Base-by-base conservation (phyloP, 768 basidiomycete genomes). In the Boletus rubropictus region DNA sequence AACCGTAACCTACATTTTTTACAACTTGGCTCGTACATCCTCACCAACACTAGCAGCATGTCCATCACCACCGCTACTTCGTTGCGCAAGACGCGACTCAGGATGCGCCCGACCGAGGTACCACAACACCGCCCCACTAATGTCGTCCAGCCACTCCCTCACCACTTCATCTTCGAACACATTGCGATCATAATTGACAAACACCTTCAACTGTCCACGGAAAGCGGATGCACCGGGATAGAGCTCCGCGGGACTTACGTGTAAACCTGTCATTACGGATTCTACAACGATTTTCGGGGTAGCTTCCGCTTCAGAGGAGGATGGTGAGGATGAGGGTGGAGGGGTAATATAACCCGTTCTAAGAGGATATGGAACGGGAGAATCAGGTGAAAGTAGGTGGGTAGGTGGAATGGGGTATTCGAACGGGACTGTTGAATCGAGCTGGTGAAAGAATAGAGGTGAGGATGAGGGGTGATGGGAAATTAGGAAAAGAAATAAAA, bases 131-230 rank as follows among this genome's bases (percentile, higher is more conserved):
- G 69, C 73, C 9, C 46, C 54, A 29, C 52, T 63, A 4, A 77
- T 65, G 49, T 81, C 78, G 8, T 63, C 56, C 41, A 81, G 47
- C 74, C 76, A 80, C 57, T 78, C 78, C 7, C 44, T 54, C 6
- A 77, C 66, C 8, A 72, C 50, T 1, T 46, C 62, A 5, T 67
- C 62, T 2, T 73, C 67, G 38, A 70, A 79, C 4, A 75, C 73
- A 51, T 80, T 76, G 6, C 56, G 61, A 39, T 81, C 79, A 53
- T 65, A 74, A 51, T 44, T 69, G 4, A 67, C 36, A 12, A 54
- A 45, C 37, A 79, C 38, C 2, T 47, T 46, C 31, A 81, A 47
- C 29, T 62, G 58, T 27, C 68, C 57, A 2, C 51, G 55, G 4
- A 54, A 57, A 2, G 65, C 74, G 3, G 60, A 42, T 14, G 76